Percentiles rank a stretch among this genome's conserved stretches.
phyloP scores from a whole-genome alignment of 257 asterid species.

The Penstemon newberryi region DNA sequence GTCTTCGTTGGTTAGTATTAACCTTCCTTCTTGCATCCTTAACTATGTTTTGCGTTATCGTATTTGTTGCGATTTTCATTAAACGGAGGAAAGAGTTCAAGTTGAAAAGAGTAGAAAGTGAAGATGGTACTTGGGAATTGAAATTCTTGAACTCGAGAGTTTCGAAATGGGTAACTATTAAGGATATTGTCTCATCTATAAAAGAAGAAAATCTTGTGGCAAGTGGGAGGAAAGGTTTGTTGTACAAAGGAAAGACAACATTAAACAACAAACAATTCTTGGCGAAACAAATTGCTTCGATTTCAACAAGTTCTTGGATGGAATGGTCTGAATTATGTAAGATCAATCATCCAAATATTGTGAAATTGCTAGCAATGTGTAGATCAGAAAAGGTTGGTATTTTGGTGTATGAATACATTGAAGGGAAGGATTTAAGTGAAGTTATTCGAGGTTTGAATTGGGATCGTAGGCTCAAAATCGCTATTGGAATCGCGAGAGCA shows the following conservation, averaged over 20 bases:
- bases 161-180: conserved; percentile 37
- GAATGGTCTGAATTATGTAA: conserved; percentile 39
- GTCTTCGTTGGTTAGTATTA: conserved; percentile 52
- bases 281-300: conserved; percentile 37
- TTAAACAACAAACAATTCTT: conserved; percentile 34
- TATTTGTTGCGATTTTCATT: conserved; percentile 22
- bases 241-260: conserved; percentile 43
- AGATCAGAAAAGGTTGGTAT: conserved; percentile 57
- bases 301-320: conserved; percentile 33
- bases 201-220: conserved; percentile 53
- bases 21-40: conserved; percentile 43
- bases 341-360: conserved; percentile 60
- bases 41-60: conserved; percentile 32
- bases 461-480: conserved; percentile 60
- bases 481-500: conserved; percentile 60
- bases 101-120: conserved; percentile 42
- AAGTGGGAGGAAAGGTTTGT: conserved; percentile 36
- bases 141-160: conserved; percentile 45
- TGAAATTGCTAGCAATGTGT: conserved; percentile 60
- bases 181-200: conserved; percentile 49
- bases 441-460: conserved; percentile 43
- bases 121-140: conserved; percentile 65
- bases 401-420: conserved; percentile 56
- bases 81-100: conserved; percentile 27
- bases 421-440: conserved; percentile 62